Conservation (phyloP, 2,329 filamentous ascomycete genomes). For the Xylariaceae sp. region DNA sequence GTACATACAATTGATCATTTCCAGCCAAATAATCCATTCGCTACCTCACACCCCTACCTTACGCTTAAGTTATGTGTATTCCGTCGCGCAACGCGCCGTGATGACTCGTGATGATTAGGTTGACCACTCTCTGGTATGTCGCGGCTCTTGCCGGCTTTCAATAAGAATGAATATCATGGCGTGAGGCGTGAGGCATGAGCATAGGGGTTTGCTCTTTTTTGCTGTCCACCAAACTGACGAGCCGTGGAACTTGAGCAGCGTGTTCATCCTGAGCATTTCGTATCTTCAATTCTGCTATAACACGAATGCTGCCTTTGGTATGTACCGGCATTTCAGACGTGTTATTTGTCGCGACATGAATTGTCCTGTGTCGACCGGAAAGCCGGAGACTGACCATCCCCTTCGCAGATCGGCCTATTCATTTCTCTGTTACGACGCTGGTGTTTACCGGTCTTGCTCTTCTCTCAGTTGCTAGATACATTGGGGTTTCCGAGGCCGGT, state of each 20-base stretch:
- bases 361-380: not conserved
- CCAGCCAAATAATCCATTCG: no score
- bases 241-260: constrained; percentile 12
- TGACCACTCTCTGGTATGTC: not conserved
- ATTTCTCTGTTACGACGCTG: constrained; percentile 34
- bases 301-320: constrained; percentile 38
- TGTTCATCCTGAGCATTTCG: constrained; percentile 23
- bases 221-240: not conserved
- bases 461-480: constrained; percentile 19
- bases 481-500: constrained; percentile 12
- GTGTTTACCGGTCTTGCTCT: constrained; percentile 26
- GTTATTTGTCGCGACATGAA: not conserved
- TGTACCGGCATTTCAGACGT: constrained; percentile 2
- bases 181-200: no score
- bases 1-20: no score
- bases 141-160: not conserved
- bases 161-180: no score
- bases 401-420: constrained; percentile 33
- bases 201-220: not conserved
- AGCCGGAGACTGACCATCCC: not conserved
- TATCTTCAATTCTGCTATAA: constrained; percentile 35
- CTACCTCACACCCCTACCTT: no score
- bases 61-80: not conserved
- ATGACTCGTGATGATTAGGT: not conserved
- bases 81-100: no score